Evolutionary conservation across 2,329 filamentous ascomycete genomes (phyloP), one percentile per base, ranked within the genome.

Genomic region (Calonectria ilicicola): DNA sequence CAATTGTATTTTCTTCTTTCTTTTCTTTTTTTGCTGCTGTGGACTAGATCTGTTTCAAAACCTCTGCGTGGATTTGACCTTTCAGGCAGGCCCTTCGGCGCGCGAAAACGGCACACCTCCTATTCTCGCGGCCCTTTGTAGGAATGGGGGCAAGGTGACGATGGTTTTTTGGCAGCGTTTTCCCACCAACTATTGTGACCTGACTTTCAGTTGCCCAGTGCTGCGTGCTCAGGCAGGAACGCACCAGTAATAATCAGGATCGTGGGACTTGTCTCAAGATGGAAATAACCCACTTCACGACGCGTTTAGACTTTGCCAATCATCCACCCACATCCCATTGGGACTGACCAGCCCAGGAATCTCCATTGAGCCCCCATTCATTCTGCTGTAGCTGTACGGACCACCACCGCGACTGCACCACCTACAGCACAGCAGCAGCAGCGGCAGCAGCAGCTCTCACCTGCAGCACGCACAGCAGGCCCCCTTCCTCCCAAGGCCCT

Each of bases 261-360:
- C 70, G 74, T 63, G 77, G 74, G 76, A 74, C 77, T 79, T 70
- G 77, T 76, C 77, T 79, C 76, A 78, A 79, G 75, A 76, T 74
- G 76, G 72, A 53, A 69, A 73, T 49, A 79, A 46, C 70, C 78
- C 78, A 80, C 72, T 78, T 67, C 66, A 74, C 69, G 65, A 72
- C 70, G 74, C 65, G 74, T 74, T 75, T 76, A 75, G 72, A 74
- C 72, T 77, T 72, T 76, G 67, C 46, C 27, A 71, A 66, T 63
- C 67, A 67, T 73, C 67, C 64, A 70, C 69, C 69, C 66, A 66
- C 71, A 76, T 68, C 53, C 44, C 51, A 67, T 49, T 68, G 65
- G 51, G 23, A 73, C 53, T 38, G 51, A 73, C 65, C 40, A 56
- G 65, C 60, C 68, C 49, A 68, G 72, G 67, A 64, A 75, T 71